Base-by-base conservation (phyloP, 192 early-diverging fungal species). In the Podila verticillata region DNA sequence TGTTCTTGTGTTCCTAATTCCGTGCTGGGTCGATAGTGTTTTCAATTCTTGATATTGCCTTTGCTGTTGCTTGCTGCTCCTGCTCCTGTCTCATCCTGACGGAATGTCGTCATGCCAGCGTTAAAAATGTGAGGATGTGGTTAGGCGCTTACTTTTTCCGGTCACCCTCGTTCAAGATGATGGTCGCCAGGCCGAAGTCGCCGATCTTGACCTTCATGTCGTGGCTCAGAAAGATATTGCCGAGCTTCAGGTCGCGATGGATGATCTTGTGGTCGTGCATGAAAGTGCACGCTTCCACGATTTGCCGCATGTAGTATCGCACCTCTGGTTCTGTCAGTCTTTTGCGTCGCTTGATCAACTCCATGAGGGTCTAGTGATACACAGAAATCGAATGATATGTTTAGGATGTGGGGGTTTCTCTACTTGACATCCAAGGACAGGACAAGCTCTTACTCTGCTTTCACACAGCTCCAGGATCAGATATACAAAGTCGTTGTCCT, bases 201-300 rank as follows among this genome's bases (percentile, higher is more conserved):
- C 94, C 95, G 57, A 99, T 91, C 73, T 97, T 97, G 63, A 96
- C 86, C 51, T 93, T 82, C 89, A 97, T 92, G 59, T 93, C 84
- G 39, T 90, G 71, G 44, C 91, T 90, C 39, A 99, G 72, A 68
- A 99, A 93, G 66, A 99, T 72, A 61, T 99, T 99, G 65, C 95
- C 95, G 36, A 98, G 91, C 81, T 99, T 99, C 67, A 99, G 85
- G 80, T 99, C 98, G 30, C 98, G 88, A 68, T 99, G 98, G 36
- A 99, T 95, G 20, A 97, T 90, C 28, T 86, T 81, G 13, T 91
- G 75, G 0, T 84, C 75, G 63, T 98, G 97, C 89, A 98, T 89
- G 64, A 96, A 96, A 17, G 83, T 81, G 22, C 96, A 89, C 20
- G 91, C 96, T 36, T 88, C 84, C 1, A 96, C 84, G 15, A 98